Evolutionary conservation across 164 flowering plant species (phyloP).

Genomic region (Chimonanthus praecox): DNA sequence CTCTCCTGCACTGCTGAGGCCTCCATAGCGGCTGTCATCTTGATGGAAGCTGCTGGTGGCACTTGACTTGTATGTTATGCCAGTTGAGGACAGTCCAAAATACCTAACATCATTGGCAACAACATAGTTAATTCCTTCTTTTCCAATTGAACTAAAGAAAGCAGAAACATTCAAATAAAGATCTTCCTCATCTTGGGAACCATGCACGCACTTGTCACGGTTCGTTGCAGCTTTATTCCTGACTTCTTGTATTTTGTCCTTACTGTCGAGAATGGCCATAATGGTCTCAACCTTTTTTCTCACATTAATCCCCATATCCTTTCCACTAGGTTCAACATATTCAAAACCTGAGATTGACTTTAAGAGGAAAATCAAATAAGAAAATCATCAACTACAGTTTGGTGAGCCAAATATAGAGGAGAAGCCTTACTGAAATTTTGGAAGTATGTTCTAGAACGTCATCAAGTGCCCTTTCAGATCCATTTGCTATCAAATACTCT

Average conservation of each 20-base stretch:
- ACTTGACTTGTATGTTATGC: conserved; percentile 73
- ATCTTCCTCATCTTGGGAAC: conserved; percentile 9
- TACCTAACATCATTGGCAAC: conserved; percentile 44
- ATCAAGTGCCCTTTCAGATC: conserved; percentile 97
- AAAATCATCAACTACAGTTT: not conserved
- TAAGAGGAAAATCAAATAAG: conserved; percentile 3
- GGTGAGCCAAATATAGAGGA: not conserved
- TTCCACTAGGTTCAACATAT: conserved; percentile 88
- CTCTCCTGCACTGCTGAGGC: conserved; percentile 35
- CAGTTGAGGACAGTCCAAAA: conserved; percentile 88
- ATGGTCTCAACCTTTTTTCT: conserved; percentile 86
- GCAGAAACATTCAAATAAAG: not conserved
- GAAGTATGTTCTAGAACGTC: conserved; percentile 92
- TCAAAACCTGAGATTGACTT: conserved; percentile 89
- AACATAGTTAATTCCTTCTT: not conserved
- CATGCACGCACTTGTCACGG: conserved; percentile 75
- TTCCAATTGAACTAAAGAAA: no score
- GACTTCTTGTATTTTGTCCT: conserved; percentile 79
- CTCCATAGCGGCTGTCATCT: conserved; percentile 50
- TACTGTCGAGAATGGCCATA: conserved; percentile 57
- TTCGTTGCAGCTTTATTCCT: conserved; percentile 86
- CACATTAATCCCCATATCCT: conserved; percentile 93
- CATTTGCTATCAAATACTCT: conserved; percentile 90
- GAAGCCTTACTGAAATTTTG: conserved; percentile 63
- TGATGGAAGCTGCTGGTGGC: conserved; percentile 45